Evolutionary conservation across 2,329 filamentous ascomycete genomes (phyloP).

Genomic region (Penicillium sclerotigenum): DNA sequence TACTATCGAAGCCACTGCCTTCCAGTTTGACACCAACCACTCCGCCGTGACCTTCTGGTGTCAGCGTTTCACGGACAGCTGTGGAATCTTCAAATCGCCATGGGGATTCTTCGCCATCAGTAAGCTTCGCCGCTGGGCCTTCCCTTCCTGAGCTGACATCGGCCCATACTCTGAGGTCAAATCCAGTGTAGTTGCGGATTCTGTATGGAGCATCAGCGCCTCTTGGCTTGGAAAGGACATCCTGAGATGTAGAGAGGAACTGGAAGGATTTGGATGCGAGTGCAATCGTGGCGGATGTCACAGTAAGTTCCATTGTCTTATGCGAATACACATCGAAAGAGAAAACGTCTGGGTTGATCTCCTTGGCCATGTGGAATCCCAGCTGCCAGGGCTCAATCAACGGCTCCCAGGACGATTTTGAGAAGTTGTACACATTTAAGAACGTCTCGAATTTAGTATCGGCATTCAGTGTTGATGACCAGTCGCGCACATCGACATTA

Average conservation of each 20-base stretch:
- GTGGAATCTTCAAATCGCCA: conserved; percentile 98
- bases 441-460: conserved; percentile 91
- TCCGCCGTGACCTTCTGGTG: conserved; percentile 75
- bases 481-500: conserved; percentile 78
- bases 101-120: conserved; percentile 84
- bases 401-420: conserved; percentile 97
- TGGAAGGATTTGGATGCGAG: conserved; percentile 88
- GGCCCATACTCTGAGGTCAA: conserved; percentile 79
- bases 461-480: conserved; percentile 82
- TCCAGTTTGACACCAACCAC: conserved; percentile 81
- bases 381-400: conserved; percentile 94
- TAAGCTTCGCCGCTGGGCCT: conserved; percentile 67
- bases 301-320: conserved; percentile 84
- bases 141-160: conserved; percentile 69
- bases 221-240: conserved; percentile 88
- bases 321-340: conserved; percentile 83
- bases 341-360: conserved; percentile 69
- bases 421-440: conserved; percentile 97
- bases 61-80: conserved; percentile 89
- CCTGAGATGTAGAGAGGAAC: conserved; percentile 82
- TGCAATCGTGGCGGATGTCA: conserved; percentile 92
- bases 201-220: conserved; percentile 89
- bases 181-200: conserved; percentile 93
- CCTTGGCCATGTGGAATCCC: conserved; percentile 82
- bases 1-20: conserved; percentile 86